Conservation (phyloP, 257 asterid species). For the Fraxinus pennsylvanica region DNA sequence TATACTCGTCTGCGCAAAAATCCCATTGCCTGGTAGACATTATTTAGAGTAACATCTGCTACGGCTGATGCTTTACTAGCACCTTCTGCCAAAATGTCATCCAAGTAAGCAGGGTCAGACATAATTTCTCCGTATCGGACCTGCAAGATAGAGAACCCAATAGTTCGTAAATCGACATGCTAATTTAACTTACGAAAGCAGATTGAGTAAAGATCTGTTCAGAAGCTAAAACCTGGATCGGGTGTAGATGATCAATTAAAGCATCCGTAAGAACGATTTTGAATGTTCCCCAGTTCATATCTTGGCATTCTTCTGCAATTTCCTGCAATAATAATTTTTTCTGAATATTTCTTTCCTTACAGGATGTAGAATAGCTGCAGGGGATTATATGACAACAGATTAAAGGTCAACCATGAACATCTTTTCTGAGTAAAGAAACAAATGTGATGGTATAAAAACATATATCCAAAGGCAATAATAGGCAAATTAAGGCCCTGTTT, state of each 20-base stretch:
- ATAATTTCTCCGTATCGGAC: conserved; percentile 69
- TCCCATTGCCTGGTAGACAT: conserved; percentile 90
- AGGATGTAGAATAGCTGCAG: background rate
- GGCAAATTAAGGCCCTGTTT: no score
- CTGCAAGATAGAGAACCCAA: conserved; percentile 37
- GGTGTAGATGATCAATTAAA: conserved; percentile 78
- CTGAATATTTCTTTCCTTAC: conserved; percentile 3
- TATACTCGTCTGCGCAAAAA: conserved; percentile 56
- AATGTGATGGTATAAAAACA: background rate
- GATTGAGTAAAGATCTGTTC: background rate
- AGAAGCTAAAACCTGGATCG: conserved; percentile 73
- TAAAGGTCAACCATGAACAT: background rate
- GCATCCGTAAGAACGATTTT: conserved; percentile 79
- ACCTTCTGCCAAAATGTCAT: conserved; percentile 71
- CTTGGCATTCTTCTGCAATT: conserved; percentile 76
- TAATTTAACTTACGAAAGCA: background rate
- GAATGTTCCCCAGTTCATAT: conserved; percentile 92
- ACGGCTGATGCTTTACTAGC: conserved; percentile 73
- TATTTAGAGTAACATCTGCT: conserved; percentile 67
- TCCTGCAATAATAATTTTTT: conserved; percentile 54
- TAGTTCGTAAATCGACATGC: background rate
- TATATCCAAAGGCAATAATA: no score
- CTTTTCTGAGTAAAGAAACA: background rate
- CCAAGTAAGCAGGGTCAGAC: conserved; percentile 68
- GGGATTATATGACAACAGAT: background rate